Conservation (phyloP, 225 moss, liverwort and hornwort species). For the Polytrichum commune region DNA sequence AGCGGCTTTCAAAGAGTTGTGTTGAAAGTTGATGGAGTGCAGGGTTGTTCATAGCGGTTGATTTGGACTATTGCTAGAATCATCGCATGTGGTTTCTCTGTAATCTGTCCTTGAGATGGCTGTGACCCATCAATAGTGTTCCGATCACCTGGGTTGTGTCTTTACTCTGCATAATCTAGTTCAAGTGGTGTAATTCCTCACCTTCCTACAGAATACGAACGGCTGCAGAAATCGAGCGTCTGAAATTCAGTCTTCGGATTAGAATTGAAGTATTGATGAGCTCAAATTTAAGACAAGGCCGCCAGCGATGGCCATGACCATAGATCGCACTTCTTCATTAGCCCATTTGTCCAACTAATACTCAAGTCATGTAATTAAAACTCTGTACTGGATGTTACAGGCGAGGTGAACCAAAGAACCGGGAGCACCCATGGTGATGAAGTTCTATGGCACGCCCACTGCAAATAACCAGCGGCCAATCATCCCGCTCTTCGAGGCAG, state of each 20-base stretch:
- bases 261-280: neutral
- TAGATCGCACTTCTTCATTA: neutral
- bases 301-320: too few relatives aligned
- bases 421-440: constrained; percentile 44
- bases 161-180: neutral
- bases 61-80: neutral
- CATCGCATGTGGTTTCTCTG: neutral
- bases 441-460: constrained; percentile 39
- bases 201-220: neutral
- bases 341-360: neutral
- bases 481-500: constrained; percentile 45
- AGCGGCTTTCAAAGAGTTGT: too few relatives aligned
- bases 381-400: neutral
- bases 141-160: neutral
- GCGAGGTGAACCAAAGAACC: neutral
- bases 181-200: neutral
- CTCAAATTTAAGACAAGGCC: neutral
- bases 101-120: neutral
- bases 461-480: constrained; percentile 44
- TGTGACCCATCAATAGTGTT: neutral
- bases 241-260: neutral
- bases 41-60: neutral
- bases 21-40: too few relatives aligned
- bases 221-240: neutral
- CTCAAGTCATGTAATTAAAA: neutral